Conservation (phyloP, 352 stramenopile species). For the Pythium angustatum region DNA sequence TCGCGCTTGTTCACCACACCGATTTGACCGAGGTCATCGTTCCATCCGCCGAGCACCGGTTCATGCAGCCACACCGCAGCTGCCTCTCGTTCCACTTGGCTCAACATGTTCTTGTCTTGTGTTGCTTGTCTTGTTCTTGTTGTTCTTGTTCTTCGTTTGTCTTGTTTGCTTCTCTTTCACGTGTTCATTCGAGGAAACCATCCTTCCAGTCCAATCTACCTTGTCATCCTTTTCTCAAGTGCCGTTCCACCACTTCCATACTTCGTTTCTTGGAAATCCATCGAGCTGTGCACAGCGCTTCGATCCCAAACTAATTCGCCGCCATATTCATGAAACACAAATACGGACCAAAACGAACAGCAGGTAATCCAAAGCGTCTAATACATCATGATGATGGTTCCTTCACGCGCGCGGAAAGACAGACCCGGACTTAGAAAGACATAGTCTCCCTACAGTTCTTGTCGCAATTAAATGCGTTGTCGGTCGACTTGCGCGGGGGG, state of each 20-base stretch:
- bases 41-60: slow-evolving; percentile 45
- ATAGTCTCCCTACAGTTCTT: slow-evolving; percentile 82
- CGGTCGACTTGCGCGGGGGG: slow-evolving; percentile 44
- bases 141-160: slow-evolving; percentile 50
- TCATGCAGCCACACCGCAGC: slow-evolving; percentile 60
- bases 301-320: slow-evolving; percentile 3
- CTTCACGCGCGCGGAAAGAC: slow-evolving; percentile 51
- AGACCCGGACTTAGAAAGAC: slow-evolving; percentile 87
- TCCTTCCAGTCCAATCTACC: slow-evolving; percentile 73
- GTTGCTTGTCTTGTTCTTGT: slow-evolving; percentile 45
- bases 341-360: slow-evolving; percentile 63
- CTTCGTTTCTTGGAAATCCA: slow-evolving; percentile 16
- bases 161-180: slow-evolving; percentile 63
- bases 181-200: slow-evolving; percentile 78
- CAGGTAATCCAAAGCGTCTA: slow-evolving; percentile 39
- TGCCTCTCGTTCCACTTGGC: slow-evolving; percentile 50
- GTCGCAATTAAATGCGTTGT: slow-evolving; percentile 68
- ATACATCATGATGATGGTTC: slow-evolving; percentile 75
- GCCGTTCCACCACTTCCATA: slow-evolving; percentile 37
- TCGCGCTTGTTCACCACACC: slow-evolving; percentile 26
- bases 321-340: slow-evolving; percentile 32
- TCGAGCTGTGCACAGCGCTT: slow-evolving; percentile 4
- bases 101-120: slow-evolving; percentile 45
- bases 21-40: slow-evolving; percentile 37
- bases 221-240: slow-evolving; percentile 79